Base-by-base conservation (phyloP, 2,329 filamentous ascomycete species). In the Nemania sp. region DNA sequence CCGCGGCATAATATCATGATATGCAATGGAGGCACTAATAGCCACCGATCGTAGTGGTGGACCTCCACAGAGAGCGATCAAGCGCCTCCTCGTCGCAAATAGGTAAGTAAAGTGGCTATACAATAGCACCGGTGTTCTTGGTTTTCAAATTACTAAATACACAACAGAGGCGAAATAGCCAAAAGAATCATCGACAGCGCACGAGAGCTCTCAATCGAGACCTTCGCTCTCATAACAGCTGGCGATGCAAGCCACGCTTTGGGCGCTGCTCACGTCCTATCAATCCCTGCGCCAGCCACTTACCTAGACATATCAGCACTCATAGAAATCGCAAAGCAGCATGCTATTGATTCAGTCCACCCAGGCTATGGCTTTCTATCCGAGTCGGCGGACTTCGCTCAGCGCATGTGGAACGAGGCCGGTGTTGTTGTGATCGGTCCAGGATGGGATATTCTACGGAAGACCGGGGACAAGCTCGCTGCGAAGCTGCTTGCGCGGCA, bases 281-380 rank as follows among this genome's bases (percentile, higher is more conserved):
- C 56, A 11, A 30, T 59, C 9, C 17, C 56, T 31, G 52, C 56
- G 22, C 3, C 56, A 14, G 36, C 52, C 9, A 42, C 15, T 33
- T 59, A 52, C 41, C 6, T 53, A 12, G 36, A 56, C 23, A 56
- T 53, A 26, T 11, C 49, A 7, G 17, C 36, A 31, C 52, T 59
- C 22, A 36, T 59, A 12, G 30, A 41, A 22, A 36, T 59, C 6
- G 77, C 70, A 7, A 73, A 86, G 57, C 14, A 48, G 17, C 28
- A 59, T 34, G 24, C 1, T 2, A 53, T 59, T 23, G 56, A 59
- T 19, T 81, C 80, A 3, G 77, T 88, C 14, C 81, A 86, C 42
- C 83, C 84, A 0, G 84, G 84, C 3, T 87, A 87, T 70, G 84
- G 84, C 1, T 87, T 86, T 57, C 68, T 87, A 3, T 81, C 78